Conservation (phyloP, 495 filamentous ascomycete species). For the Acidiella bohemica region DNA sequence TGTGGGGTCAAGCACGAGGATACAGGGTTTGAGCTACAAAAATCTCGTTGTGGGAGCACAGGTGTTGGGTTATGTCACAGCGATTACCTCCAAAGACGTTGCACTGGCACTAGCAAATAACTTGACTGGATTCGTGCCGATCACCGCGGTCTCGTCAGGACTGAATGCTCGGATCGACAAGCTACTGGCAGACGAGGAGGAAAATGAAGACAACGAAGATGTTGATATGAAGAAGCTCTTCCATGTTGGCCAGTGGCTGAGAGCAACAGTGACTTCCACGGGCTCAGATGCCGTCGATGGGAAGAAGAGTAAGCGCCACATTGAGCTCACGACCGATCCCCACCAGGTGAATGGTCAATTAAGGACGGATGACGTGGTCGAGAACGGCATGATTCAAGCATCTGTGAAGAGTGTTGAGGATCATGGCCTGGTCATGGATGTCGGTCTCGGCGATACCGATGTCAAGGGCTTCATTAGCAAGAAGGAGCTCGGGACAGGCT, state of each 20-base stretch:
- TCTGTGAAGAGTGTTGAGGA: conserved; percentile 84
- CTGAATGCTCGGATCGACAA: conserved; percentile 55
- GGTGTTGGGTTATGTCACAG: conserved; percentile 72
- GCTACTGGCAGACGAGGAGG: conserved; percentile 45
- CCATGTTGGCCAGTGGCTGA: conserved; percentile 73
- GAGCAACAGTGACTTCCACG: conserved; percentile 70
- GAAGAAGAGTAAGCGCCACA: conserved; percentile 66
- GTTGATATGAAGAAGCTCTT: conserved; percentile 63
- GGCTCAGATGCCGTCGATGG: conserved; percentile 37
- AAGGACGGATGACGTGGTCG: conserved; percentile 51
- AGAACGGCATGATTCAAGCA: conserved; percentile 66
- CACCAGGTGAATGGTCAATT: conserved; percentile 61
- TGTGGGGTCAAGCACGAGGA: conserved; percentile 48
- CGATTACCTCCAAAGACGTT: conserved; percentile 66
- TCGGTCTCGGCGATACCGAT: conserved; percentile 54
- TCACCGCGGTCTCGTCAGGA: conserved; percentile 74
- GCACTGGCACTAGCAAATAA: conserved; percentile 80
- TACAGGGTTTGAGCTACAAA: conserved; percentile 84
- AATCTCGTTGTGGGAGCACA: conserved; percentile 69
- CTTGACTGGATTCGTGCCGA: conserved; percentile 72
- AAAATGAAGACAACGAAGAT: conserved; percentile 40
- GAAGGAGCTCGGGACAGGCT: conserved; percentile 55
- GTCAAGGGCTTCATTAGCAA: conserved; percentile 78
- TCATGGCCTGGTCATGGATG: conserved; percentile 86
- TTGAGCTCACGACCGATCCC: conserved; percentile 73